Evolutionary conservation across 2,329 filamentous ascomycete genomes (phyloP).

Genomic region (Aspergillus pseudotamarii): DNA sequence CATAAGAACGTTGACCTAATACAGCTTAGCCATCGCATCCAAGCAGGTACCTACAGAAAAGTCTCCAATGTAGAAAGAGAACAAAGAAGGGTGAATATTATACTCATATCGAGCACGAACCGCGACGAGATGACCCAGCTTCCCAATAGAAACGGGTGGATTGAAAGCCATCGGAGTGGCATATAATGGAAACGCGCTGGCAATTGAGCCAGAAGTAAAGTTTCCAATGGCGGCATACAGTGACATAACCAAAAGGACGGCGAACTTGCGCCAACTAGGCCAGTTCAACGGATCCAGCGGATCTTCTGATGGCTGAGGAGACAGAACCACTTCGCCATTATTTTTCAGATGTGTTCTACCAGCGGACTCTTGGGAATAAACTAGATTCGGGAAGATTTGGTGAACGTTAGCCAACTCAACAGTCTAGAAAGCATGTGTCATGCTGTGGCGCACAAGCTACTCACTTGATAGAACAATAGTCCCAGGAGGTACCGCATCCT

Average conservation of each 20-base stretch:
- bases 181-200: conserved; percentile 14
- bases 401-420: not conserved
- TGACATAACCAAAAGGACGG: conserved; percentile 8
- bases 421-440: not conserved
- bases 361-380: conserved; percentile 5
- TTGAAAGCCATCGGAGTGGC: conserved; percentile 14
- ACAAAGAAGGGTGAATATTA: not conserved
- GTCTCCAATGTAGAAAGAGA: not conserved
- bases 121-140: conserved; percentile 13
- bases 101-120: not conserved
- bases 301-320: conserved; percentile 13
- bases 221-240: conserved; percentile 13
- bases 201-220: conserved; percentile 11
- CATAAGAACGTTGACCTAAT: conserved; percentile 13
- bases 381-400: not conserved
- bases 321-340: conserved; percentile 11
- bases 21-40: not conserved
- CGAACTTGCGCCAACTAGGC: conserved; percentile 12
- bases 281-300: conserved; percentile 14
- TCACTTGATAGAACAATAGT: conserved; percentile 11
- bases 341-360: not conserved
- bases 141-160: conserved; percentile 12
- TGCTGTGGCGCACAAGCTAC: rapidly evolving
- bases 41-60: not conserved
- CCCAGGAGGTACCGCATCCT: conserved; percentile 8